A percentile compares a stretch with the other conserved stretches of the same genome.
phyloP scores from a whole-genome alignment of 2,329 filamentous ascomycete species.

The Phaeosphaeriaceae sp. region DNA sequence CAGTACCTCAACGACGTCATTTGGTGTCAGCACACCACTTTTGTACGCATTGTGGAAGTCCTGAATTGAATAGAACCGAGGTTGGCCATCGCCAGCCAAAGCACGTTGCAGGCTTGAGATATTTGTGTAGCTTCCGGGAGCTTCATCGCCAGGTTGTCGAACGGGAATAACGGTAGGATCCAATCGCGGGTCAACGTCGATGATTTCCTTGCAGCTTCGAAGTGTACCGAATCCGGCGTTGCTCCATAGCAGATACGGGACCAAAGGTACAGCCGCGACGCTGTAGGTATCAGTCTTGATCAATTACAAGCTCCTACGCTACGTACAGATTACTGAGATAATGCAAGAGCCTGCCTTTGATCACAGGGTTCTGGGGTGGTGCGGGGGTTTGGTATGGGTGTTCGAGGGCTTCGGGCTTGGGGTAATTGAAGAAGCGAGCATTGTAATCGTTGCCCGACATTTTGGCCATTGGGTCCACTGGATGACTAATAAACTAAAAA shows the following conservation, averaged over 20 bases:
- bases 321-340: slow-evolving; percentile 66
- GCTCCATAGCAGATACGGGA: slow-evolving; percentile 72
- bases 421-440: slow-evolving; percentile 45
- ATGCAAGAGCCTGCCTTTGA: slow-evolving; percentile 70
- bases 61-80: slow-evolving; percentile 61
- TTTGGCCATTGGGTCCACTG: slow-evolving; percentile 7
- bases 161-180: slow-evolving; percentile 65
- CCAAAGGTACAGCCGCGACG: slow-evolving; percentile 63
- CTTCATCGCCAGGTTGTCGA: slow-evolving; percentile 20
- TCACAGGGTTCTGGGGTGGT: slow-evolving; percentile 67
- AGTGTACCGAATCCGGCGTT: slow-evolving; percentile 72
- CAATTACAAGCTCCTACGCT: neutral
- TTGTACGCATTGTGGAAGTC: slow-evolving; percentile 81
- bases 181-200: slow-evolving; percentile 60
- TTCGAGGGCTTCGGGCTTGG: slow-evolving; percentile 37
- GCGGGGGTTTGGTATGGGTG: slow-evolving; percentile 44
- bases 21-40: slow-evolving; percentile 72
- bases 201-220: slow-evolving; percentile 61
- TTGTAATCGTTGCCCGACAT: slow-evolving; percentile 29
- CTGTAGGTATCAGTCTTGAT: slow-evolving; percentile 49
- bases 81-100: slow-evolving; percentile 19
- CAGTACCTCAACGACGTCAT: slow-evolving; percentile 72
- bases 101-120: slow-evolving; percentile 26
- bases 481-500: neutral
- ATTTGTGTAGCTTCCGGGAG: slow-evolving; percentile 26